Percentiles rank a stretch among this genome's conserved stretches.
phyloP scores from a whole-genome alignment of 2,329 filamentous ascomycete genomes.

The Fusarium bactridioides region DNA sequence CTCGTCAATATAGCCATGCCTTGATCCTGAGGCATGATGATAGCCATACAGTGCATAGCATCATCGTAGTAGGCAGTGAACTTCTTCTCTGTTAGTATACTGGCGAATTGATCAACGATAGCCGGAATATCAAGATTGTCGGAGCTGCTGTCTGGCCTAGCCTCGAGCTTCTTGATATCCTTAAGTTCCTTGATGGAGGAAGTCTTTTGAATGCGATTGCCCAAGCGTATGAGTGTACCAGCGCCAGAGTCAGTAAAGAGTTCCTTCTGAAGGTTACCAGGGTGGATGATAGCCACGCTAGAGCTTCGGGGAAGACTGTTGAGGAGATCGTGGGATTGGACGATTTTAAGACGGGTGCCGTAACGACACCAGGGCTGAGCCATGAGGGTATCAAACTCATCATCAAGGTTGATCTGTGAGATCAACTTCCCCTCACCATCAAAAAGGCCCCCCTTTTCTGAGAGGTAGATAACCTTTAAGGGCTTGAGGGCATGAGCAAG shows the following conservation, averaged over 20 bases:
- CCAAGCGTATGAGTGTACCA: neutral
- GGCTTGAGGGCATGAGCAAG: neutral
- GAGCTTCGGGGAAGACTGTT: neutral
- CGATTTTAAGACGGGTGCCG: neutral
- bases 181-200: neutral
- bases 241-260: neutral
- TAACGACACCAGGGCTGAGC: neutral
- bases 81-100: neutral
- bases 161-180: neutral
- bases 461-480: neutral
- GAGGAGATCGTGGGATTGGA: neutral
- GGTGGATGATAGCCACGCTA: neutral
- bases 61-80: neutral
- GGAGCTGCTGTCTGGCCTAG: neutral
- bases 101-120: neutral
- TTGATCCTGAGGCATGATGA: neutral
- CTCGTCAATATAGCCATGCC: neutral
- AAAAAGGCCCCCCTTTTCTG: neutral
- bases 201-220: neutral
- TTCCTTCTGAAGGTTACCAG: neutral
- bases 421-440: neutral
- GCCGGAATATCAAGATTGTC: neutral
- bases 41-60: neutral
- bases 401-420: neutral
- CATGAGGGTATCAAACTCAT: neutral